Percentiles rank a stretch among this genome's conserved stretches.
Conservation (phyloP, 768 basidiomycete genomes). For the Mycena filopes region DNA sequence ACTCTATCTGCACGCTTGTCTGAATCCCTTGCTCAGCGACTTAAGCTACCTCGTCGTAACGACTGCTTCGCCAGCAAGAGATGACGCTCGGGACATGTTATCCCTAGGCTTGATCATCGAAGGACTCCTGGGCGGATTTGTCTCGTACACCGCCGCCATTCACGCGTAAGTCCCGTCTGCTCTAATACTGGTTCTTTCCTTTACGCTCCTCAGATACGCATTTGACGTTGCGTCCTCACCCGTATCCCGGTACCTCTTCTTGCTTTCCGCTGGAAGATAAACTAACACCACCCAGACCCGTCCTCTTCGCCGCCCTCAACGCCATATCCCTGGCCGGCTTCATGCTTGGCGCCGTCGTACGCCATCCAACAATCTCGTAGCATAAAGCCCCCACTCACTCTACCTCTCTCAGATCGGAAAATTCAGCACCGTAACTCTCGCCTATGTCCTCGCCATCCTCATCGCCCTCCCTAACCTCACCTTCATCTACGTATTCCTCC, state of each 20-base stretch:
- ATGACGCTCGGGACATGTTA: slow-evolving; percentile 7
- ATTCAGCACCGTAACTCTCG: no score
- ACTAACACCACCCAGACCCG: neutral
- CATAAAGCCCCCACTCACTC: neutral
- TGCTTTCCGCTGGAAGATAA: no score
- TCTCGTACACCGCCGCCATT: slow-evolving; percentile 14
- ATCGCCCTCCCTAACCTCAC: no score
- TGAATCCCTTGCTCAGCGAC: slow-evolving; percentile 3
- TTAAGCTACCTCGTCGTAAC: slow-evolving; percentile 22
- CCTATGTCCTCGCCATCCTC: no score
- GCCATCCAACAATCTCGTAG: neutral
- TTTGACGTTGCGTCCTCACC: neutral
- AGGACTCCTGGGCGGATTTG: slow-evolving; percentile 26
- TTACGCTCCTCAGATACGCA: slow-evolving; percentile 1
- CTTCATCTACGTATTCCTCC: no score
- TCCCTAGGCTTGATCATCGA: slow-evolving; percentile 26
- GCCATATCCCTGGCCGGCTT: slow-evolving; percentile 9
- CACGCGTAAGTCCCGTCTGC: slow-evolving; percentile 18
- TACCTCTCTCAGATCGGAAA: slow-evolving; percentile 1
- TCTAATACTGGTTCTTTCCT: neutral
- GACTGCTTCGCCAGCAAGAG: neutral
- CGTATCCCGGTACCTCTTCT: no score
- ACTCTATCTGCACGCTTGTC: neutral
- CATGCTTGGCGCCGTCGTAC: slow-evolving; percentile 1
- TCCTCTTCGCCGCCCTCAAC: slow-evolving; percentile 12